Conservation (phyloP, 2,329 filamentous ascomycete genomes). For the Scedosporium apiospermum region DNA sequence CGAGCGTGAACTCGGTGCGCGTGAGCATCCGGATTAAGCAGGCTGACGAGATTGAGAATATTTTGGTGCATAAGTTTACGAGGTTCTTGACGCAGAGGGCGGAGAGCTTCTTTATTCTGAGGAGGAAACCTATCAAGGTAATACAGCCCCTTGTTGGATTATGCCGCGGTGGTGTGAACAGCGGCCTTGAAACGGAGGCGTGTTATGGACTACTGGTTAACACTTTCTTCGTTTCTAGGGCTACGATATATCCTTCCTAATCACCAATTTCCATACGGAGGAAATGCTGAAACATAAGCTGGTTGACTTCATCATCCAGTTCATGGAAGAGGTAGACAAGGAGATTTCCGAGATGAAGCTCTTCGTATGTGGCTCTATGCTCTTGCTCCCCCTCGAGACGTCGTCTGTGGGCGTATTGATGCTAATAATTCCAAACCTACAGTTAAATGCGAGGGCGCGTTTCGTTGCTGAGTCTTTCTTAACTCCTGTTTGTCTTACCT, state of each 20-base stretch:
- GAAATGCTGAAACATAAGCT: slow-evolving; percentile 99
- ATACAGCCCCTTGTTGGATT: slow-evolving; percentile 12
- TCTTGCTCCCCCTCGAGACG: neutral
- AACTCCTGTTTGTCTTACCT: slow-evolving; percentile 59
- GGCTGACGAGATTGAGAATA: slow-evolving; percentile 97
- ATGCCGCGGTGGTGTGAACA: slow-evolving; percentile 8
- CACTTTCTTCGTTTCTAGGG: slow-evolving; percentile 43
- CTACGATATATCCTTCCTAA: slow-evolving; percentile 97
- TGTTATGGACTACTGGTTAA: slow-evolving; percentile 12
- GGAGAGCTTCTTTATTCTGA: slow-evolving; percentile 92
- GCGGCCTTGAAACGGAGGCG: too few species aligned
- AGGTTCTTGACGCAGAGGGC: slow-evolving; percentile 92
- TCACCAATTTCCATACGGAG: slow-evolving; percentile 98
- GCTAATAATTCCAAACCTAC: slow-evolving; percentile 11
- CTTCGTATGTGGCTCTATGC: slow-evolving; percentile 57
- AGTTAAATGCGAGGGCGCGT: slow-evolving; percentile 93
- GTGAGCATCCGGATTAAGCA: slow-evolving; percentile 99
- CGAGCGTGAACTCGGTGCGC: slow-evolving; percentile 91
- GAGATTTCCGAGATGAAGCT: slow-evolving; percentile 99
- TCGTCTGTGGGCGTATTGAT: neutral
- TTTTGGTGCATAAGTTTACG: slow-evolving; percentile 96
- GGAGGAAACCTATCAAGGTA: slow-evolving; percentile 92
- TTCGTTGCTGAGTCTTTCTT: slow-evolving; percentile 98
- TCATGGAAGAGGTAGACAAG: slow-evolving; percentile 99
- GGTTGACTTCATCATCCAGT: slow-evolving; percentile 97